Base-by-base conservation (phyloP, 2,329 filamentous ascomycete genomes). In the Phialocephala sp. region DNA sequence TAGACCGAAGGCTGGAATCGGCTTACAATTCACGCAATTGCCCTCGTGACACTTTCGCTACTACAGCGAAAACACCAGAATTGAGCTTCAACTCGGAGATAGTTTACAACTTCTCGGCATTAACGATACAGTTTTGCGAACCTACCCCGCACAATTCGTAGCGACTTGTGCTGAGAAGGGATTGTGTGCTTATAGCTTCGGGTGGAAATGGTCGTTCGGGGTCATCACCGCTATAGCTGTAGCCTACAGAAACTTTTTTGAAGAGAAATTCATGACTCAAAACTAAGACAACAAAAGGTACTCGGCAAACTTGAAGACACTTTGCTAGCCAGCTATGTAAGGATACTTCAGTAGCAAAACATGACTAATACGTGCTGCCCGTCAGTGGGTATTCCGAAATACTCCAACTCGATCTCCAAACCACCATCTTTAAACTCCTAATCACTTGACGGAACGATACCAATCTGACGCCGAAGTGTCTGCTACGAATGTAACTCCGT, bases 391-490 rank as follows among this genome's bases (percentile, higher is more conserved):
- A 22, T 27, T 52, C 27, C 15, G 47, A 52, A 52, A 52, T 9
- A 27, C 47, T 27, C 9, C 15, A 32, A 27, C 24, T 52, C 47
- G 20, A 32, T 52, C 22, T 27, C 24, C 47, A 52, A 52, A 12
- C 47, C 47, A 11, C 22, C 47, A 52, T 52, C 47, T 52, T 9
- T 52, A 52, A 52, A 52, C 47, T 52, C 47, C 47, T 27, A 14
- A 52, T 52, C 47, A 52, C 47, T 52, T 52, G 47, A 52, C 47
- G 22, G 47, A 20, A 52, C 22, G 18, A 52, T 52, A 9, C 11
- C 47, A 52, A 52, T 52, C 47, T 24, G 8, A 20, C 24, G 22
- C 24, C 18, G 24, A 52, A 52, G 20, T 14, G 22, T 20, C 24
- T 15, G 47, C 20, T 20, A 32, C 24, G 43, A 27, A 52, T 14